Evolutionary conservation across 768 basidiomycete genomes (phyloP).

Genomic region (Rhizopogon vulgaris): DNA sequence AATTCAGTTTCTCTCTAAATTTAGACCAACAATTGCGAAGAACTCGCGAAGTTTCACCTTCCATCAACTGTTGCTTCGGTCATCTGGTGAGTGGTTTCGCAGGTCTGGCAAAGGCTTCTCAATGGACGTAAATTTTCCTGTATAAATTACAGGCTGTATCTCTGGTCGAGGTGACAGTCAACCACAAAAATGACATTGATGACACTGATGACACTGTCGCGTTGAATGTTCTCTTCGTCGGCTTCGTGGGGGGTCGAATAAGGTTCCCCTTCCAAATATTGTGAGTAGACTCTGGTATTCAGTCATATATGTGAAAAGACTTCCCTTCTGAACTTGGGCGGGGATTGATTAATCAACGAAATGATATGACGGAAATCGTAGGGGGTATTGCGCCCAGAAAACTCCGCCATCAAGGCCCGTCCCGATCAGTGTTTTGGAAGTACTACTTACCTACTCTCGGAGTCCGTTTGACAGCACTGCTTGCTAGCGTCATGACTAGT

Average conservation of each 20-base stretch:
- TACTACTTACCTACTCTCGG: too few species aligned
- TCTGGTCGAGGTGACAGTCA: slow-evolving; percentile 38
- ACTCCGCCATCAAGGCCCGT: not conserved
- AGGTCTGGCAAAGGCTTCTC: not conserved
- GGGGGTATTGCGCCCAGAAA: not conserved
- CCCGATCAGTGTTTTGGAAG: too few species aligned
- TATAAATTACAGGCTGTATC: slow-evolving; percentile 18
- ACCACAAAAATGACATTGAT: slow-evolving; percentile 46
- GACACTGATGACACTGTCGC: slow-evolving; percentile 27
- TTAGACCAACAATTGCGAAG: not conserved
- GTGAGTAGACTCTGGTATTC: not conserved
- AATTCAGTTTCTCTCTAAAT: not conserved
- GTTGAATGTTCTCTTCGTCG: slow-evolving; percentile 36
- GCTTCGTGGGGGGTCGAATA: slow-evolving; percentile 27
- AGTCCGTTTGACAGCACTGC: too few species aligned
- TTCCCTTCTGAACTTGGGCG: not conserved
- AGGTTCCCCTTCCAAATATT: not conserved
- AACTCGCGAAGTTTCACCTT: not conserved
- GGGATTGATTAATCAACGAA: not conserved
- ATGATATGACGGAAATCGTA: too few species aligned
- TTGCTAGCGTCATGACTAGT: too few species aligned
- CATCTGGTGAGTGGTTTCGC: not conserved
- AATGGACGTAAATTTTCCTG: too few species aligned
- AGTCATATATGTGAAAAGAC: not conserved
- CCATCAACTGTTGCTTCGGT: not conserved